Base-by-base conservation (phyloP, 2,329 filamentous ascomycete species). In the Trichoderma sp. region DNA sequence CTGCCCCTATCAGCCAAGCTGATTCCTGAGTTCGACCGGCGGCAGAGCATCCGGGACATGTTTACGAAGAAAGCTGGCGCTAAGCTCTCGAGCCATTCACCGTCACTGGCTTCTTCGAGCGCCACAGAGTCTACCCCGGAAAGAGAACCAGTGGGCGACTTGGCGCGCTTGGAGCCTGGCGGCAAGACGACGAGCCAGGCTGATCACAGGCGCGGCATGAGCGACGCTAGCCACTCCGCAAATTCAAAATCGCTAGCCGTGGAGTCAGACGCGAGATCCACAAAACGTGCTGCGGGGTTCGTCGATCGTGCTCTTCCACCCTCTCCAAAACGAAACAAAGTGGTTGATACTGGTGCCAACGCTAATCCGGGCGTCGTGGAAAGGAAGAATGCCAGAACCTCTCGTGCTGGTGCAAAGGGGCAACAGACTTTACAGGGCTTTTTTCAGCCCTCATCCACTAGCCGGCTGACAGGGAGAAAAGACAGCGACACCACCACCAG, bases 21-120 rank as follows among this genome's bases (percentile, higher is more conserved):
- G 10, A 90, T 97, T 67, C 90, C 93, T 1, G 94, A 97, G 73
- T 98, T 98, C 72, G 88, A 94, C 74, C 89, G 90, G 68, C 88
- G 95, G 22, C 87, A 88, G 71, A 97, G 84, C 76, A 97, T 99
- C 75, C 92, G 90, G 73, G 93, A 97, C 75, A 98, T 99, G 95
- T 97, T 98, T 76, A 64, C 67, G 42, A 83, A 83, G 68, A 75
- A 83, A 67, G 68, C 71, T 50, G 64, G 50, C 19, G 50, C 50
- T 35, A 35, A 52, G 17, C 59, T 70, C 60, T 19, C 64, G 5
- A 34, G 22, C 50, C 12, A 42, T n/a, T n/a, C 37, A 19, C 19
- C 61, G 5, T 57, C 37, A 57, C 27, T 22, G 37, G 35, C 45
- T 32, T 35, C 32, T n/a, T 32, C 53, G 5, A 37, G 53, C 59